Evolutionary conservation across 2,329 filamentous ascomycete genomes (phyloP).

Genomic region (Fusarium euwallaceae): DNA sequence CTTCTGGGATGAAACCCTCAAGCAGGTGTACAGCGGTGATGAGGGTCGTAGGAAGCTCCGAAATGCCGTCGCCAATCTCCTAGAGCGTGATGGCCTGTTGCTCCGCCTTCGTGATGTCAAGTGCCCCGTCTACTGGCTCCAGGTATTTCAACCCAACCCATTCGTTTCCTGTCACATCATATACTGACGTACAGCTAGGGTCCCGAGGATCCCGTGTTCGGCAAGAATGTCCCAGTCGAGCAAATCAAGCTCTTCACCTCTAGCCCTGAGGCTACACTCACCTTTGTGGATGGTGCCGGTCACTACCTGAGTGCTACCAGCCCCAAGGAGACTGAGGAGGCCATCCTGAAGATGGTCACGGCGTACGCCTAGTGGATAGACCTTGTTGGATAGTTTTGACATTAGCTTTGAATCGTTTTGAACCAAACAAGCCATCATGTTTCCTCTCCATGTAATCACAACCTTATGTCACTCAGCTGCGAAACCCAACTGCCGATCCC

Average conservation of each 20-base stretch:
- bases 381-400: not conserved
- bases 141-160: conserved; percentile 51
- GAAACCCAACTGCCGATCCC: not conserved
- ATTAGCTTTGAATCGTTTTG: not conserved
- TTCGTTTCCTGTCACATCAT: not conserved
- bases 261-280: conserved; percentile 59
- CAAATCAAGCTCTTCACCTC: conserved; percentile 65
- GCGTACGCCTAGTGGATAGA: conserved; percentile 52
- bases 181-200: conserved; percentile 52
- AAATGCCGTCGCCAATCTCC: conserved; percentile 59
- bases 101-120: conserved; percentile 60
- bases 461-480: not conserved
- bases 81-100: conserved; percentile 63
- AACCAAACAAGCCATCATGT: not conserved
- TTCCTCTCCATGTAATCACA: not conserved
- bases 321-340: conserved; percentile 59
- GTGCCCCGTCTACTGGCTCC: conserved; percentile 67
- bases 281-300: conserved; percentile 58
- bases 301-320: conserved; percentile 65
- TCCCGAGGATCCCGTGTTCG: conserved; percentile 60
- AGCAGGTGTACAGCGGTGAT: conserved; percentile 62
- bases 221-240: conserved; percentile 56
- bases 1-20: conserved; percentile 62
- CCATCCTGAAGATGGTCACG: conserved; percentile 58
- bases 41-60: conserved; percentile 63